Evolutionary conservation across 176 grass and related monocot species (phyloP).

Genomic region (Areca catechu): DNA sequence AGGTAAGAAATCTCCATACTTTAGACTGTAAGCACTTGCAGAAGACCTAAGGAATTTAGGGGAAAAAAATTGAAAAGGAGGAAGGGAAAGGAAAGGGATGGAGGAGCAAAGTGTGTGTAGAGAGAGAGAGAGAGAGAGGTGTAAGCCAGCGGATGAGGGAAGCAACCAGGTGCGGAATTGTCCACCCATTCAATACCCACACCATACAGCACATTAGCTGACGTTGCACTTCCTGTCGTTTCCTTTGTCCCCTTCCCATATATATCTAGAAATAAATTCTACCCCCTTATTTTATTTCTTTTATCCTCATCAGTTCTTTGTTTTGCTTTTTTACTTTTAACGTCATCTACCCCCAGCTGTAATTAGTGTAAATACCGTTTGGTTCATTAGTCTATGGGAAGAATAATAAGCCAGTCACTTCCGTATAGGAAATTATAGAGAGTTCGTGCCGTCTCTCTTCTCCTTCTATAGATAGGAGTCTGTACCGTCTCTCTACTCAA

Average conservation of each 20-base stretch:
- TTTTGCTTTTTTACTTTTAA: not conserved
- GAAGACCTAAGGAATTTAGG: too few relatives aligned
- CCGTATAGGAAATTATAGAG: too few relatives aligned
- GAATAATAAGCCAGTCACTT: too few relatives aligned
- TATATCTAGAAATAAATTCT: not conserved
- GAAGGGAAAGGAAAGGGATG: not conserved
- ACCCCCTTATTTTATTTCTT: not conserved
- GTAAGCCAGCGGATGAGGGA: slow-evolving; percentile 3
- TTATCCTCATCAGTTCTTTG: not conserved
- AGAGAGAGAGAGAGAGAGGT: slow-evolving; percentile 2
- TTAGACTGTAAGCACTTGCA: too few relatives aligned
- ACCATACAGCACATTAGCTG: not conserved
- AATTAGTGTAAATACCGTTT: too few relatives aligned
- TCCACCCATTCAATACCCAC: not conserved
- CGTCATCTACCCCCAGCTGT: not conserved
- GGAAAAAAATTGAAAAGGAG: not conserved
- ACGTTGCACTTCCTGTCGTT: slow-evolving; percentile 14
- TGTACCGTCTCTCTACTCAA: too few relatives aligned
- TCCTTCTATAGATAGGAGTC: too few relatives aligned
- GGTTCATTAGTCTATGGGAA: too few relatives aligned
- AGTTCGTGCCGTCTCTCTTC: too few relatives aligned
- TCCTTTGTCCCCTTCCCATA: slow-evolving; percentile 6
- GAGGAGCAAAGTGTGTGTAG: not conserved
- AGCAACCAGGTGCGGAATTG: not conserved
- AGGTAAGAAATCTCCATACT: too few relatives aligned